These are phyloP conservation scores for Lathyrus sativus DNA, from an alignment of 306 rosid genomes.

Conservation along the genomic window DNA sequence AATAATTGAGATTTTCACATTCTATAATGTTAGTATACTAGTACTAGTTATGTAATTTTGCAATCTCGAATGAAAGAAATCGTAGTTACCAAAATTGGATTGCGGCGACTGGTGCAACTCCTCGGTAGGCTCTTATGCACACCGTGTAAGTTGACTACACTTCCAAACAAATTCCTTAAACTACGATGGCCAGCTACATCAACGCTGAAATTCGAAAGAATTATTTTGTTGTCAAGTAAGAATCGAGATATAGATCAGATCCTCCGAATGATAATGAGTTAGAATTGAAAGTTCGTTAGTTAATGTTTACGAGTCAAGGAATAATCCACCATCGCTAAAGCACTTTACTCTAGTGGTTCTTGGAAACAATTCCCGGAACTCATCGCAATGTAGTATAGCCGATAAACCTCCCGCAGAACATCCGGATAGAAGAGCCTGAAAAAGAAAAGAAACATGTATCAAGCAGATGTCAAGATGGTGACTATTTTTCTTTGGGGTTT, in stretches of 20 bases:
- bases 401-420: conserved; percentile 92
- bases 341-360: conserved; percentile 69
- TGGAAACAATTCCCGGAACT: conserved; percentile 63
- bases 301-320: conserved; percentile 70
- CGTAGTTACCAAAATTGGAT: conserved; percentile 63
- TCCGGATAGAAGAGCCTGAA: conserved; percentile 80
- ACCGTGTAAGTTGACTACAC: conserved; percentile 74
- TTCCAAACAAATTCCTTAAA: conserved; percentile 64
- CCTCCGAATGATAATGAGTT: conserved; percentile 14
- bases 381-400: conserved; percentile 79
- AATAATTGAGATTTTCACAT: conserved; percentile 18
- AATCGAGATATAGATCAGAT: conserved; percentile 17
- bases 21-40: conserved; percentile 8
- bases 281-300: conserved; percentile 29
- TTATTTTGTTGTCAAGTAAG: conserved; percentile 19
- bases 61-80: conserved; percentile 25
- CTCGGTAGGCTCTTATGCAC: conserved; percentile 60
- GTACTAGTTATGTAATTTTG: conserved; percentile 3
- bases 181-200: conserved; percentile 78
- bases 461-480: conserved; percentile 21
- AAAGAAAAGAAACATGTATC: conserved; percentile 10
- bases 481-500: not conserved
- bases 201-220: conserved; percentile 47
- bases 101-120: conserved; percentile 60
- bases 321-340: conserved; percentile 82